Base-by-base conservation (phyloP, 2,329 filamentous ascomycete species). In the Alternaria postmessia region DNA sequence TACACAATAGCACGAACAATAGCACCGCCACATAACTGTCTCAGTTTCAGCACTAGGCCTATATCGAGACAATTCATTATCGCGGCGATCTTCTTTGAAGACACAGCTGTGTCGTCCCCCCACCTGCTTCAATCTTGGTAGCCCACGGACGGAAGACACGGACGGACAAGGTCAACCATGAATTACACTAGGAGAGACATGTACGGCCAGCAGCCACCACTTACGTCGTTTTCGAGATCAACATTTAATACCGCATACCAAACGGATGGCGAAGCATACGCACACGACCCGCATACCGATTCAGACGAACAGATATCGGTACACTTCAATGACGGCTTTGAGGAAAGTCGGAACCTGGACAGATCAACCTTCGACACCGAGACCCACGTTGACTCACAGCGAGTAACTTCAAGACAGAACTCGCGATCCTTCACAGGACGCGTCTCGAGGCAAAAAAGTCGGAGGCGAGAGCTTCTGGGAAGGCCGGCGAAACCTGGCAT, bases 401-500 rank as follows among this genome's bases (percentile, higher is more conserved):
- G 66, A 57, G 68, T 70, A 18, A 65, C 70, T 59, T 59, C 73
- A 32, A 77, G 74, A 63, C 71, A 73, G 11, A 75, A 49, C 57
- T 77, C 76, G 20, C 72, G 69, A 36, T 75, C 75, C 14, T 77
- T 71, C 24, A 61, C 71, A 20, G 71, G 76, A 30, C 80, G 78
- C 58, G 69, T 77, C 12, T 74, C 73, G 20, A 73, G 80, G 54
- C 73, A 78, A 22, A 89, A 84, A 71, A 91, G 88, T 4, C 84
- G 84, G 55, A 83, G 85, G 30, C 83, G 88, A 53, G 88, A 90
- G 69, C 87, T 86, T 69, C 59, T 72, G 82, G 83, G 22, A 82
- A 88, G 71, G 87, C 89, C 74, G 82, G 84, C 57, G 83, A 85
- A 77, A 55, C 86, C 86, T 8, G 88, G 88, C 12, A 91, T 91